Conservation (phyloP, 2,329 filamentous ascomycete genomes). For the Colletotrichum horii region DNA sequence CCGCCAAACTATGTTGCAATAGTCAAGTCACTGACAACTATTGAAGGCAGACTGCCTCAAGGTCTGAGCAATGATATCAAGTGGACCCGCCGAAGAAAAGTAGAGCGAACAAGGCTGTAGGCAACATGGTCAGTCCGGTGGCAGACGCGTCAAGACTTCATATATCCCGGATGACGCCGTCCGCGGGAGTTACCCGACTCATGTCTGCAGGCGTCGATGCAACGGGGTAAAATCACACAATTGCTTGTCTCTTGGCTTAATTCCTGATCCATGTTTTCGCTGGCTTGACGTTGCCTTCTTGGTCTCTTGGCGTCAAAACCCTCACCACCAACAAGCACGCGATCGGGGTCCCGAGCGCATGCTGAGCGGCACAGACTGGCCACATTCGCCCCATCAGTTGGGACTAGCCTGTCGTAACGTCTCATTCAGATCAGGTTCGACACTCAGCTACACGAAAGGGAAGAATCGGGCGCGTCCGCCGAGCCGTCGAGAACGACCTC, state of each 20-base stretch:
- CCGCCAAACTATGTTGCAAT: not conserved
- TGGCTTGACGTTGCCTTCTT: not conserved
- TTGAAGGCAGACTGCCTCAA: not conserved
- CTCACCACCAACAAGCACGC: not conserved
- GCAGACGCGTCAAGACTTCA: not conserved
- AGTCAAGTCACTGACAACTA: not conserved
- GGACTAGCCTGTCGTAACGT: not conserved
- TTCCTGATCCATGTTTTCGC: not conserved
- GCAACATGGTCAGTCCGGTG: not conserved
- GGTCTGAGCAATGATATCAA: not conserved
- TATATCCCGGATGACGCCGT: not conserved
- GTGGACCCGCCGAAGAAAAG: not conserved
- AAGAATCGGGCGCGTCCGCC: not conserved
- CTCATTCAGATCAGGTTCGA: not conserved
- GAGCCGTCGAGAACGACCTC: not conserved
- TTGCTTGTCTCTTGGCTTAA: conserved; percentile 3
- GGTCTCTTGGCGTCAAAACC: not conserved
- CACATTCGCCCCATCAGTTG: not conserved
- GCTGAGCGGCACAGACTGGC: not conserved
- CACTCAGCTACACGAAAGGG: not conserved
- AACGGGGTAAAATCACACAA: conserved; percentile 15
- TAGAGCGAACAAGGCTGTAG: not conserved
- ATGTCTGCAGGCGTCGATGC: not conserved
- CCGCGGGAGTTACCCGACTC: not conserved
- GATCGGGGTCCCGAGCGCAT: not conserved